These are phyloP conservation scores for Primulina tabacum DNA, from an alignment of 257 asterid genomes.

Conservation along the genomic window DNA sequence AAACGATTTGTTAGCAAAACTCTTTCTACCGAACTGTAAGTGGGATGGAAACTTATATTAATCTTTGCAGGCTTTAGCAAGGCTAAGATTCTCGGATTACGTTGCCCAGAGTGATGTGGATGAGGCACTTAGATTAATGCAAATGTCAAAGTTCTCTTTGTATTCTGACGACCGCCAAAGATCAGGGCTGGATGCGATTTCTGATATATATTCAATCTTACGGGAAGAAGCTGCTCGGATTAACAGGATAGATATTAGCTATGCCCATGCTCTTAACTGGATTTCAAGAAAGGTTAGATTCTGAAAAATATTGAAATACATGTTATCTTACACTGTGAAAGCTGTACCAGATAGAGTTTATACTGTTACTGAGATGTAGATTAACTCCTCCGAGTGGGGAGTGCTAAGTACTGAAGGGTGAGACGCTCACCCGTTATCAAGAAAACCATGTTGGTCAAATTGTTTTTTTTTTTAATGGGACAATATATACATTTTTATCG, in stretches of 20 bases:
- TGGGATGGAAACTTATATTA: slow-evolving; percentile 11
- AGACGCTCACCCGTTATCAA: too few species aligned
- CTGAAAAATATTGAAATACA: neutral
- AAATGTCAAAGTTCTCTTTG: slow-evolving; percentile 97
- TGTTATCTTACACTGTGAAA: neutral
- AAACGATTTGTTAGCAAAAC: neutral
- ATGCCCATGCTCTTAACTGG: slow-evolving; percentile 98
- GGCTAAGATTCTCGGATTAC: slow-evolving; percentile 69
- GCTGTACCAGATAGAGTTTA: neutral
- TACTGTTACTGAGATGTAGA: neutral
- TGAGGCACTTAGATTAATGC: slow-evolving; percentile 97
- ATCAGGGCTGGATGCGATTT: slow-evolving; percentile 92
- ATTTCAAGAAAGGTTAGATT: slow-evolving; percentile 90
- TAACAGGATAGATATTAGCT: slow-evolving; percentile 75
- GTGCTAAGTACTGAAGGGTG: too few species aligned
- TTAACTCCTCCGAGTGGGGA: too few species aligned
- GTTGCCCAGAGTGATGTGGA: slow-evolving; percentile 98
- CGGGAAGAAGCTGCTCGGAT: slow-evolving; percentile 95
- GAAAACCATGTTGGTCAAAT: too few species aligned
- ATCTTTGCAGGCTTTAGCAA: slow-evolving; percentile 76
- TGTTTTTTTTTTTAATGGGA: neutral
- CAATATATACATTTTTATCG: neutral
- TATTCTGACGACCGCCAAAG: slow-evolving; percentile 88
- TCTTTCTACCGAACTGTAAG: slow-evolving; percentile 4
- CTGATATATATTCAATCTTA: slow-evolving; percentile 90